A percentile compares a stretch with the other conserved stretches of the same genome.
phyloP scores from a whole-genome alignment of 2,329 filamentous ascomycete species.

The Teratosphaeriaceae sp. region DNA sequence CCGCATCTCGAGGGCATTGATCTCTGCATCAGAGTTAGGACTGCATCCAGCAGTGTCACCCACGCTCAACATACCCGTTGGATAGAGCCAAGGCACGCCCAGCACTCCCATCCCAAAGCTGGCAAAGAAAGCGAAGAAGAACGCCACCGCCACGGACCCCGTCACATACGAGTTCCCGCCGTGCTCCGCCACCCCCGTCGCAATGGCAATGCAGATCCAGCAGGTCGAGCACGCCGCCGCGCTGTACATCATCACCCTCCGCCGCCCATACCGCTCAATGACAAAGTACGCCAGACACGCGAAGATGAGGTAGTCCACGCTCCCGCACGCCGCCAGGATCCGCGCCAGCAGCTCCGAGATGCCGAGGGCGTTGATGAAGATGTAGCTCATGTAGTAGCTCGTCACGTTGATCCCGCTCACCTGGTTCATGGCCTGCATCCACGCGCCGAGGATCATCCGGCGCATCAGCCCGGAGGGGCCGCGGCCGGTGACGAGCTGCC shows the following conservation, averaged over 20 bases:
- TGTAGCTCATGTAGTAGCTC: constrained; percentile 36
- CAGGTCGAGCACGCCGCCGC: constrained; percentile 45
- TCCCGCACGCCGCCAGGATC: constrained; percentile 45
- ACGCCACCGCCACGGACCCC: constrained; percentile 43
- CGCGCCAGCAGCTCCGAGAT: constrained; percentile 41
- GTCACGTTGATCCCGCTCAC: constrained; percentile 21
- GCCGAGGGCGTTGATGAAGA: constrained; percentile 46
- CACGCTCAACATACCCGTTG: constrained; percentile 10
- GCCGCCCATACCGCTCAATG: constrained; percentile 43
- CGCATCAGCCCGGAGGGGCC: constrained; percentile 26
- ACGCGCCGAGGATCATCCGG: constrained; percentile 20
- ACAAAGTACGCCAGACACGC: constrained; percentile 42
- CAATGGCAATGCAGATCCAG: constrained; percentile 43
- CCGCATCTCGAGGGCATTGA: constrained; percentile 22
- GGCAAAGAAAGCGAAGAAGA: constrained; percentile 36
- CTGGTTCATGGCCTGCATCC: constrained; percentile 25
- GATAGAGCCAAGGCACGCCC: constrained; percentile 32
- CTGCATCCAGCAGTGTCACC: no score
- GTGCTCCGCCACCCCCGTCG: constrained; percentile 34
- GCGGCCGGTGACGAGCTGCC: constrained; percentile 38
- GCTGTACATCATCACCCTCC: constrained; percentile 44
- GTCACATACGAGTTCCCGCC: constrained; percentile 39
- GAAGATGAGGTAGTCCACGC: constrained; percentile 44
- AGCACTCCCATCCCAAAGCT: constrained; percentile 34
- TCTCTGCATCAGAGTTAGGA: no score